Percentiles rank a stretch among this genome's conserved stretches.
Evolutionary conservation across 2,329 filamentous ascomycete genomes (phyloP).

Genomic region (Chrysoporthe puriensis): DNA sequence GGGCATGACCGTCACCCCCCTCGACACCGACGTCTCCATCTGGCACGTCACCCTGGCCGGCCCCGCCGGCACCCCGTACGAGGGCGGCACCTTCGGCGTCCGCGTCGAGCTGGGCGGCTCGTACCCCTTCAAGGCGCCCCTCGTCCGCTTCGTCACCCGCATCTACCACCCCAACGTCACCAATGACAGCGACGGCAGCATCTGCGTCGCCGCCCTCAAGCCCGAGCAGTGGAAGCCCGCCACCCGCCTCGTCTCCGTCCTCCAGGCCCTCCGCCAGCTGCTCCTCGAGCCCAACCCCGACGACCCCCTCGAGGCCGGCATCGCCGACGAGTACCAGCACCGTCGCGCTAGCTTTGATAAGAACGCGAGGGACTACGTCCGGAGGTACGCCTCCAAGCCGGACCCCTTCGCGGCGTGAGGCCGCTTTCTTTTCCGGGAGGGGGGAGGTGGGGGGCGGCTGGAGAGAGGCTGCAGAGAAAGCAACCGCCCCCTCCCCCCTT

Average conservation of each 20-base stretch:
- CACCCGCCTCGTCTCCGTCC: slow-evolving; percentile 76
- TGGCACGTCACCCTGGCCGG: slow-evolving; percentile 56
- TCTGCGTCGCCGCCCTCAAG: slow-evolving; percentile 85
- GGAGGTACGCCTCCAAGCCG: slow-evolving; percentile 63
- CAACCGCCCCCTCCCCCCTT: too few species aligned
- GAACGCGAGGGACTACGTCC: slow-evolving; percentile 74
- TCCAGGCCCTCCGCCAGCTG: slow-evolving; percentile 72
- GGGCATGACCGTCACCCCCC: slow-evolving; percentile 52
- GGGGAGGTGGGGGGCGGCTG: too few species aligned
- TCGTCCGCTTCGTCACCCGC: slow-evolving; percentile 80
- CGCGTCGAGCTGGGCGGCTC: slow-evolving; percentile 73
- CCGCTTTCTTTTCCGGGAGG: too few species aligned
- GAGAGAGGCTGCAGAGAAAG: too few species aligned
- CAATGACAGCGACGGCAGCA: slow-evolving; percentile 81
- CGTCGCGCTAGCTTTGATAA: slow-evolving; percentile 73
- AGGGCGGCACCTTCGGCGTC: slow-evolving; percentile 75
- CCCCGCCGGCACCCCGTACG: slow-evolving; percentile 51
- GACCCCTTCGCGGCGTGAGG: slow-evolving; percentile 8
- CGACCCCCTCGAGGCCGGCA: slow-evolving; percentile 83
- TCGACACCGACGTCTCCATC: slow-evolving; percentile 52
- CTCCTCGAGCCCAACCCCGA: slow-evolving; percentile 83
- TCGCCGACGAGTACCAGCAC: slow-evolving; percentile 81
- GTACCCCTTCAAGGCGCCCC: slow-evolving; percentile 89
- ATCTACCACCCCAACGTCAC: slow-evolving; percentile 96
- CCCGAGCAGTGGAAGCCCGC: slow-evolving; percentile 91